Conservation (phyloP, 2,329 filamentous ascomycete genomes). For the Fusarium brachygibbosum region DNA sequence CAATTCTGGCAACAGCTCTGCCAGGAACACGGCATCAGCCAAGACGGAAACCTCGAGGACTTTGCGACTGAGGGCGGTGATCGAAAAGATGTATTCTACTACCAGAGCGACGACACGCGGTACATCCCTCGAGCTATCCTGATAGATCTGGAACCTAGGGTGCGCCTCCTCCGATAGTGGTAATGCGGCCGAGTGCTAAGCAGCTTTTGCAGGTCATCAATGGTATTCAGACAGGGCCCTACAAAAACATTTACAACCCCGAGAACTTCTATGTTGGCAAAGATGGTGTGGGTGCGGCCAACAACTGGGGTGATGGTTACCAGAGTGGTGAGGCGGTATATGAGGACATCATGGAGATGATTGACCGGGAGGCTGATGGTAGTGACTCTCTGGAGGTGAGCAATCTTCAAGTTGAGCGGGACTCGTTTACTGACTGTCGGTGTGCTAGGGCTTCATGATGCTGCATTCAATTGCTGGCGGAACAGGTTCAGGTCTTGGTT, state of each 20-base stretch:
- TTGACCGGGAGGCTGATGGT: conserved; percentile 96
- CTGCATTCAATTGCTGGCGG: conserved; percentile 98
- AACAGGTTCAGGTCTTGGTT: conserved; percentile 95
- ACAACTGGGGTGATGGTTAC: conserved; percentile 99
- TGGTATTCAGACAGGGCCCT: conserved; percentile 90
- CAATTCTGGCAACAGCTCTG: conserved; percentile 99
- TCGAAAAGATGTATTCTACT: conserved; percentile 99
- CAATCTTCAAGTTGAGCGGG: not conserved
- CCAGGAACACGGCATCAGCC: conserved; percentile 97
- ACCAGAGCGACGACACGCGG: conserved; percentile 98
- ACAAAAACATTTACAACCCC: conserved; percentile 99
- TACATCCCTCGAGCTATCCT: conserved; percentile 98
- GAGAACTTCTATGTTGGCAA: conserved; percentile 99
- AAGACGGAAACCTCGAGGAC: conserved; percentile 96
- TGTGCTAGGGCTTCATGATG: conserved; percentile 89
- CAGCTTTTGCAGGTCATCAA: conserved; percentile 77
- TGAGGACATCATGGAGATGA: conserved; percentile 99
- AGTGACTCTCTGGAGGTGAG: conserved; percentile 90
- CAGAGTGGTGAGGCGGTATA: conserved; percentile 91
- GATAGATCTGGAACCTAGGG: conserved; percentile 93
- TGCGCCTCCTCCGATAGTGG: conserved; percentile 53
- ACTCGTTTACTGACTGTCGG: conserved; percentile 7
- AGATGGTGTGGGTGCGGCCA: conserved; percentile 91
- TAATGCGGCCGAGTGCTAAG: conserved; percentile 21
- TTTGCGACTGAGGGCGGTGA: conserved; percentile 98